Evolutionary conservation across 768 basidiomycete species (phyloP).

Genomic region (Leccinum imitatum): DNA sequence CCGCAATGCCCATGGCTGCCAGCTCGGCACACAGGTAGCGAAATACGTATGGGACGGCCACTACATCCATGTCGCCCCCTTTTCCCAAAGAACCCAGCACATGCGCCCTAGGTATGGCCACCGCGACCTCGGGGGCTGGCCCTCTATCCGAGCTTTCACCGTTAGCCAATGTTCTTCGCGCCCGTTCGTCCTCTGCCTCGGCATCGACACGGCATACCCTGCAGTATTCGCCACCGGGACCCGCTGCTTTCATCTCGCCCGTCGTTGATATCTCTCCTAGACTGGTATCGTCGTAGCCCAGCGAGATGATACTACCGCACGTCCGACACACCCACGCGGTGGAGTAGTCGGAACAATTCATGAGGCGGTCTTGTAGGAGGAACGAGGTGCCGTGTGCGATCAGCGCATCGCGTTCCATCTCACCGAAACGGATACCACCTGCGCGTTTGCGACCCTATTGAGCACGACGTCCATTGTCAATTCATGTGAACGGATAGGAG

Average conservation of each 20-base stretch:
- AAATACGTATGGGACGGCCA: constrained; percentile 95
- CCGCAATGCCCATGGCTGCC: constrained; percentile 96
- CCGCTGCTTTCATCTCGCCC: constrained; percentile 54
- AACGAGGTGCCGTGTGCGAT: constrained; percentile 99
- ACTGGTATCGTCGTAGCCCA: constrained; percentile 90
- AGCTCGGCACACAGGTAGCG: constrained; percentile 93
- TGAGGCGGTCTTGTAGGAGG: constrained; percentile 95
- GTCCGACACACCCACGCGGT: constrained; percentile 98
- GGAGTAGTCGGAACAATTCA: constrained; percentile 99
- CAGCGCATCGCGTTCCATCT: constrained; percentile 99
- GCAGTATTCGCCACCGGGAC: constrained; percentile 91
- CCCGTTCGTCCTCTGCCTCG: constrained; percentile 61
- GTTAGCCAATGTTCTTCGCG: constrained; percentile 57
- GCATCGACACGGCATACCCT: constrained; percentile 81
- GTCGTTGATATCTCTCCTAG: constrained; percentile 61
- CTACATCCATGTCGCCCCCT: constrained; percentile 87
- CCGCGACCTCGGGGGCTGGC: constrained; percentile 52
- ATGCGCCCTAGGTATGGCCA: constrained; percentile 67
- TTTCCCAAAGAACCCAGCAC: constrained; percentile 57
- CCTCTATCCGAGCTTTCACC: constrained; percentile 45
- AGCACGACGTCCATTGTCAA: background rate
- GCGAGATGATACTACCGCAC: constrained; percentile 92
- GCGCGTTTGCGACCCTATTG: constrained; percentile 92
- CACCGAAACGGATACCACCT: constrained; percentile 98
- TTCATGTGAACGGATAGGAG: background rate